These are phyloP conservation scores for Pezicula neosporulosa DNA, from an alignment of 2,329 filamentous ascomycete species.

Conservation along the genomic window DNA sequence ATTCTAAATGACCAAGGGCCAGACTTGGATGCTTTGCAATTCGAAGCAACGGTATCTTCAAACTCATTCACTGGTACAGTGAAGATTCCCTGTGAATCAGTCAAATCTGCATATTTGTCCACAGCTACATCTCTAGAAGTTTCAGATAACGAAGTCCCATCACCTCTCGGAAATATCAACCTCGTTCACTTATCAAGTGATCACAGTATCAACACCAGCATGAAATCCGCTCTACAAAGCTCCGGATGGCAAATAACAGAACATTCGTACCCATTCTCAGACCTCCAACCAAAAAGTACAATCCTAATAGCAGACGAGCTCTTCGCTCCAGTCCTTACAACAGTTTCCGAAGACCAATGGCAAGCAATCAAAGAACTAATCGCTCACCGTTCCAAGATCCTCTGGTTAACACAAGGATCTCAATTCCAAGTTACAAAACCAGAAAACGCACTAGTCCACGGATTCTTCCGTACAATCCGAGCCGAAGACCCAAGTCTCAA, in stretches of 20 bases:
- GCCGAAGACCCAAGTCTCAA: conserved; percentile 3
- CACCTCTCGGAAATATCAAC: too few species aligned
- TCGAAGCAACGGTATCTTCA: neutral
- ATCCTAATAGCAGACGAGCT: conserved; percentile 5
- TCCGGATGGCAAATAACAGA: neutral
- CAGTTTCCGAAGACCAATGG: conserved; percentile 1
- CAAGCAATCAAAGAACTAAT: conserved; percentile 1
- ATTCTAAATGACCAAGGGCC: neutral
- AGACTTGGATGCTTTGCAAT: neutral
- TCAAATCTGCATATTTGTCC: too few species aligned
- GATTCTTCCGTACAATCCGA: conserved; percentile 5
- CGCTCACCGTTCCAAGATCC: neutral
- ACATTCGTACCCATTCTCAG: neutral
- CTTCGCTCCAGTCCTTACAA: neutral
- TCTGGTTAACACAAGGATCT: conserved; percentile 6
- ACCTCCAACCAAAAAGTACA: neutral
- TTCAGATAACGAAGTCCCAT: too few species aligned
- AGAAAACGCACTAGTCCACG: conserved; percentile 3
- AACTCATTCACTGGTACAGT: too few species aligned
- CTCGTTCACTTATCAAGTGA: too few species aligned
- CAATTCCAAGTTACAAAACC: conserved; percentile 1
- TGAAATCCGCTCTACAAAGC: too few species aligned
- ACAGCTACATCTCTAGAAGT: too few species aligned
- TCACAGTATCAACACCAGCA: too few species aligned
- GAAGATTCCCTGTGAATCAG: too few species aligned